These are phyloP conservation scores for Cryomyces antarcticus DNA, from an alignment of 495 filamentous ascomycete genomes.

Conservation along the genomic window DNA sequence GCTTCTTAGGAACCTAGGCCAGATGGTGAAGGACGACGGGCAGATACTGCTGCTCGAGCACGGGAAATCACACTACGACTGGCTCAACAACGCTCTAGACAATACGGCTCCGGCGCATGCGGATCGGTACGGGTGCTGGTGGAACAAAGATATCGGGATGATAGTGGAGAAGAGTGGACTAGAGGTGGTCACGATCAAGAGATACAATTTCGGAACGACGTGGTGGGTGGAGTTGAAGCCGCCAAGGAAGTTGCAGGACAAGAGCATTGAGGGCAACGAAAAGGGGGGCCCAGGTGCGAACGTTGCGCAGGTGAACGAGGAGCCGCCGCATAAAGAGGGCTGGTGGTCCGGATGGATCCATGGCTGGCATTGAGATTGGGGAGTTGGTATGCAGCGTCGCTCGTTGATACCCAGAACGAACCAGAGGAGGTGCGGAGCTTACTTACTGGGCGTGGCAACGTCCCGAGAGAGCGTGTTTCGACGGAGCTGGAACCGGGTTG, in stretches of 20 bases:
- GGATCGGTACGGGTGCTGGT: conserved; percentile 81
- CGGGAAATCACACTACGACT: conserved; percentile 54
- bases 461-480: too few relatives aligned
- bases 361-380: neutral
- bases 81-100: conserved; percentile 66
- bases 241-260: neutral
- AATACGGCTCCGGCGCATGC: conserved; percentile 59
- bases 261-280: neutral
- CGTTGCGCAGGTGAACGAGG: neutral
- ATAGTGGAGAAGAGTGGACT: conserved; percentile 66
- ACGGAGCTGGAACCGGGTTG: too few relatives aligned
- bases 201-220: conserved; percentile 60
- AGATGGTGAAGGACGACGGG: conserved; percentile 33
- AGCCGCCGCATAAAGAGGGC: neutral
- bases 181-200: conserved; percentile 47
- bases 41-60: conserved; percentile 81
- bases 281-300: neutral
- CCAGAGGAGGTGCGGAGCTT: too few relatives aligned
- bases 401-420: too few relatives aligned
- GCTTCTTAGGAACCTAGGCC: conserved; percentile 40
- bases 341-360: neutral
- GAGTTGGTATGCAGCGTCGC: too few relatives aligned
- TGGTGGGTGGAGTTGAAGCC: conserved; percentile 44
- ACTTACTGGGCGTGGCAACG: too few relatives aligned
- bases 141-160: conserved; percentile 74